Percentiles rank a stretch among this genome's conserved stretches.
Evolutionary conservation across 352 stramenopile genomes (phyloP).

Genomic region (Pythium phragmitis): DNA sequence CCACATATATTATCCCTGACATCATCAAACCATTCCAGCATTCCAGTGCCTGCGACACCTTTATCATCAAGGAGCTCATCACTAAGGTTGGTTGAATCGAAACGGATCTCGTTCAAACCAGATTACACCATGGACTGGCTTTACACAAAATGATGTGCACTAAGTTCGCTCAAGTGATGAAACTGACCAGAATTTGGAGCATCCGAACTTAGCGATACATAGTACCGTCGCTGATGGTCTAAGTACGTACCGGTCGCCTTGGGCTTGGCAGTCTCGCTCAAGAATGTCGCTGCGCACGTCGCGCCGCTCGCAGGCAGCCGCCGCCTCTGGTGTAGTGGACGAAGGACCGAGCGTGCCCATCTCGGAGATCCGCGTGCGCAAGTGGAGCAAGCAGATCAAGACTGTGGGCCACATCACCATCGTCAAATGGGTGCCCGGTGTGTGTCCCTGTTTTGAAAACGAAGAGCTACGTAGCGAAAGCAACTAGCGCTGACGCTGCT

Average conservation of each 20-base stretch:
- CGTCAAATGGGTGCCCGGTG: conserved; percentile 74
- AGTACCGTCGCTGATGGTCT: background rate
- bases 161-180: conserved; percentile 13
- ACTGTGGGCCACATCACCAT: conserved; percentile 72
- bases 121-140: conserved; percentile 4
- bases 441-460: background rate
- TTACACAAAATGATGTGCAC: conserved; percentile 3
- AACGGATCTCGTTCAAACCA: conserved; percentile 1
- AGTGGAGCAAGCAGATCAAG: conserved; percentile 71
- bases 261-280: background rate
- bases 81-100: background rate
- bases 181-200: background rate
- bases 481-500: background rate
- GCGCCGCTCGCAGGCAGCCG: conserved; percentile 35
- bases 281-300: conserved; percentile 55
- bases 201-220: conserved; percentile 7
- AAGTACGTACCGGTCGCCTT: conserved; percentile 1
- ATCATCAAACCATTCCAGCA: background rate
- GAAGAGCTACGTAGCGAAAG: background rate
- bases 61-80: no score
- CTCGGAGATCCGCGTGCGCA: conserved; percentile 65
- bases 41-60: no score
- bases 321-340: conserved; percentile 19
- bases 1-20: conserved; percentile 19
- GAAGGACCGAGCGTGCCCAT: conserved; percentile 47